Evolutionary conservation across 305 asterid species (phyloP).

Genomic region (Rubia peregrina): DNA sequence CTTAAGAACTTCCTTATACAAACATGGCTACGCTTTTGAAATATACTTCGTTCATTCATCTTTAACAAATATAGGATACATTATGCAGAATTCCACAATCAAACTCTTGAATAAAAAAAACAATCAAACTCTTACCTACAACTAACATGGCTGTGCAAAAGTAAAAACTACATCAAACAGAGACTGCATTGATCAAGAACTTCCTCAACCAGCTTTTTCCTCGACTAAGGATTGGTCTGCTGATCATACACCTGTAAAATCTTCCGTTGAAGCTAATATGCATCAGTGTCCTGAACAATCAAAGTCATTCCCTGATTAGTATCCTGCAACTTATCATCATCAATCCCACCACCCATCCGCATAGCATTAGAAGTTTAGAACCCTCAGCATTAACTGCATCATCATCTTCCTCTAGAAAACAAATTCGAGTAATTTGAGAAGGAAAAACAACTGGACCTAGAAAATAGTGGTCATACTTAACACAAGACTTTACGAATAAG

Average conservation of each 20-base stretch:
- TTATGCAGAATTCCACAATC: no score
- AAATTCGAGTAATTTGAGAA: no score
- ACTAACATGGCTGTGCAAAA: no score
- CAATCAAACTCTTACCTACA: no score
- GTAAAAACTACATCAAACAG: no score
- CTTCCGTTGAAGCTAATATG: slow-evolving; percentile 97
- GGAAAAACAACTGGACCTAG: no score
- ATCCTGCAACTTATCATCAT: slow-evolving; percentile 70
- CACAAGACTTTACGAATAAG: neutral
- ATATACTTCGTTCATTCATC: no score
- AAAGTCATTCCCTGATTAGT: slow-evolving; percentile 73
- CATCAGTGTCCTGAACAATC: slow-evolving; percentile 92
- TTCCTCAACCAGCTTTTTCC: slow-evolving; percentile 87
- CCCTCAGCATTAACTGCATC: slow-evolving; percentile 46
- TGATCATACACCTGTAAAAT: slow-evolving; percentile 91
- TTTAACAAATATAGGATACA: no score
- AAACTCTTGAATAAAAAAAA: no score
- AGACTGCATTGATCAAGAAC: slow-evolving; percentile 28
- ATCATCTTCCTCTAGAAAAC: slow-evolving; percentile 57
- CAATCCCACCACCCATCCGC: slow-evolving; percentile 96
- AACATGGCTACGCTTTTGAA: no score
- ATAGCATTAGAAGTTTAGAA: slow-evolving; percentile 68
- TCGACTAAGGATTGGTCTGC: slow-evolving; percentile 77
- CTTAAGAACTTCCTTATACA: no score
- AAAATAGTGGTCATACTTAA: no score